These are phyloP conservation scores for Candida cerambycidarum DNA, from an alignment of 805 yeast genomes.

Conservation along the genomic window DNA sequence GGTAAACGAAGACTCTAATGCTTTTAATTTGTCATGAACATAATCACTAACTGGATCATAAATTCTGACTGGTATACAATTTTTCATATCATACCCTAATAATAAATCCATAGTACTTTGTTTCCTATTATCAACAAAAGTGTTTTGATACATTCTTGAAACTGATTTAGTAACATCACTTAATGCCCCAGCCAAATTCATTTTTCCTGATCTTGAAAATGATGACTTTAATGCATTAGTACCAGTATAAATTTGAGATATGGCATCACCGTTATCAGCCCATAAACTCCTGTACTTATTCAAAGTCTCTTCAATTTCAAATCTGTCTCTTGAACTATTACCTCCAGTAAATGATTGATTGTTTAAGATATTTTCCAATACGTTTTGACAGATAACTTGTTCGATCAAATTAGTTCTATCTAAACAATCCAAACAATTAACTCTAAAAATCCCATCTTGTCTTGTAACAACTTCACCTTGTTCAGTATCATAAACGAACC, in stretches of 20 bases:
- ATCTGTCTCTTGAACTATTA: conserved; percentile 20
- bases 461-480: conserved; percentile 58
- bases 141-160: conserved; percentile 91
- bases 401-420: conserved; percentile 91
- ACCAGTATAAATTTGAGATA: conserved; percentile 61
- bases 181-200: conserved; percentile 96
- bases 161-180: conserved; percentile 97
- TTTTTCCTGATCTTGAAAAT: conserved; percentile 90
- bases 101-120: conserved; percentile 87
- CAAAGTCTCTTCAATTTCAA: conserved; percentile 50
- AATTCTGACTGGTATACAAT: conserved; percentile 67
- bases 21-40: conserved; percentile 63
- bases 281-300: conserved; percentile 77
- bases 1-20: conserved; percentile 54
- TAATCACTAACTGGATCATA: conserved; percentile 88
- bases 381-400: conserved; percentile 75
- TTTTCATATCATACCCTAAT: conserved; percentile 71
- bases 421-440: conserved; percentile 89
- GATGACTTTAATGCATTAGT: conserved; percentile 76
- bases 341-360: conserved; percentile 25
- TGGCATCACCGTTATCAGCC: conserved; percentile 72
- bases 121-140: conserved; percentile 87
- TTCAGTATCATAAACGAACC: conserved; percentile 67
- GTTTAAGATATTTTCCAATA: conserved; percentile 47
- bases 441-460: conserved; percentile 89